Evolutionary conservation across 805 yeast species (phyloP), one percentile per base, ranked within the genome.

Genomic region (Sugiyamaella boreocaroliniensis): DNA sequence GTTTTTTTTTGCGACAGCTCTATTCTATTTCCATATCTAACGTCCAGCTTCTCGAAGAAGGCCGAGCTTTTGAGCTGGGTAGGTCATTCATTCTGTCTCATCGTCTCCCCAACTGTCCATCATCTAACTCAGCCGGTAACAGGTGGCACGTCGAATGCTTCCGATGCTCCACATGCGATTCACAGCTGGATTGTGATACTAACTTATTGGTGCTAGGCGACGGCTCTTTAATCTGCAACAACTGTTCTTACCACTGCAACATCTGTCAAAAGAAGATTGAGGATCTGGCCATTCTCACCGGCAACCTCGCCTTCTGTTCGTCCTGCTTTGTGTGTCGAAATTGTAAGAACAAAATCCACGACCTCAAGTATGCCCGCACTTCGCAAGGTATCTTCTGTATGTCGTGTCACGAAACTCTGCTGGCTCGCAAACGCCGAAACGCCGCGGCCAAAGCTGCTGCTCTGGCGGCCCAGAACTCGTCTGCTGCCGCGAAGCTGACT

Each of bases 121-220:
- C 12, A 10, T 19, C 18, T 20, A 19, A 50, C 40, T 40, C 52
- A 48, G 96, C 96, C 20, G 95, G 86, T 26, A 92, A 89, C 65
- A 80, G 96, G 58, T 93, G 99, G 99, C 99, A 93, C 68, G 85
- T 89, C 52, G 79, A 85, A 57, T 93, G 99, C 70, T 93, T 93
- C 70, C 77, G 82, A 46, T 93, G 99, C 69, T 85, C 95, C 51
- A 85, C 85, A 60, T 93, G 99, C 68, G 74, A 78, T 40, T 77
- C 80, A 60, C 78, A 83, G 40, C 72, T 93, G 51, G 96, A 95
- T 22, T 86, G 95, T 57, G 85, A 89, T 62, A 84, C 95, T 20
- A 90, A 90, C 68, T 88, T 93, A 68, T 72, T 93, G 49, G 97
- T 92, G 1, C 73, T 93, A 46, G 98, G 97, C 2, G 89, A 93